Evolutionary conservation across 495 filamentous ascomycete species (phyloP).

Genomic region (Gamarada debralockiae): DNA sequence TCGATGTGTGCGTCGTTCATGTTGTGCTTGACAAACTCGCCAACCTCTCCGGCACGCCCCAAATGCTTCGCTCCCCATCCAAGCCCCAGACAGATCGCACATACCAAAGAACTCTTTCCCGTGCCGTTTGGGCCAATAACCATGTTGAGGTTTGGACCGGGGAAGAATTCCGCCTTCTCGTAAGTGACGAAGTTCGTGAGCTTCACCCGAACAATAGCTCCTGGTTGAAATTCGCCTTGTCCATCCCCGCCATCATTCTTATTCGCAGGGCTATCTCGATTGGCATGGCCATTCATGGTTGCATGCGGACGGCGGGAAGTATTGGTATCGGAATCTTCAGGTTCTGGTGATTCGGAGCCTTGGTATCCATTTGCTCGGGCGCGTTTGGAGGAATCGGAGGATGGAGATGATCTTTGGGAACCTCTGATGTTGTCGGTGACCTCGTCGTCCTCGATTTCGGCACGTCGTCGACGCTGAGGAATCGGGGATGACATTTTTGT

Average conservation of each 20-base stretch:
- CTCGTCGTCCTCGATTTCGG: constrained; percentile 33
- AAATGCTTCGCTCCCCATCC: constrained; percentile 81
- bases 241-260: not conserved
- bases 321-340: not conserved
- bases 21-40: constrained; percentile 93
- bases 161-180: constrained; percentile 80
- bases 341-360: constrained; percentile 4
- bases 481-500: constrained; percentile 18
- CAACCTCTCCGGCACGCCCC: constrained; percentile 78
- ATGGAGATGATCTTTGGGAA: constrained; percentile 11
- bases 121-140: constrained; percentile 97
- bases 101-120: constrained; percentile 95
- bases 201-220: constrained; percentile 84
- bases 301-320: not conserved
- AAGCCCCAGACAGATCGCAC: constrained; percentile 91
- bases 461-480: constrained; percentile 30
- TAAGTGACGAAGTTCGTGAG: constrained; percentile 96
- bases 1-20: constrained; percentile 74
- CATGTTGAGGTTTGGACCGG: constrained; percentile 95
- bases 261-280: not conserved
- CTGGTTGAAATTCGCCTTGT: constrained; percentile 54
- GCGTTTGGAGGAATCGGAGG: constrained; percentile 13
- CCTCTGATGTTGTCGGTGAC: constrained; percentile 24
- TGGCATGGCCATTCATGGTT: not conserved
- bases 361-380: constrained; percentile 18